A percentile compares a stretch with the other conserved stretches of the same genome.
Evolutionary conservation across 208 protist species (phyloP).

Genomic region (Trypanosoma lewisi): DNA sequence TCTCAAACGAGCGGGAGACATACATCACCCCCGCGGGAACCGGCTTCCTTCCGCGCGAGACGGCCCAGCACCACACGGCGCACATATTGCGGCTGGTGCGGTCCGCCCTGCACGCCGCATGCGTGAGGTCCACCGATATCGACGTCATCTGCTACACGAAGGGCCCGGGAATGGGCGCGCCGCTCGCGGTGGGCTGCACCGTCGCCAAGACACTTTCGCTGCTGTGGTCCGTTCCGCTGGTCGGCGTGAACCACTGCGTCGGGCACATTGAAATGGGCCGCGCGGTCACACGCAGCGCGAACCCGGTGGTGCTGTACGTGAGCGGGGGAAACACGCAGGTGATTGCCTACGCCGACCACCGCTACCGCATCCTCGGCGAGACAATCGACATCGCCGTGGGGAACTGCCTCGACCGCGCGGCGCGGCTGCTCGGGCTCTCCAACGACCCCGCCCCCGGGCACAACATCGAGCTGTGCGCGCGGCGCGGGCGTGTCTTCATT

Average conservation of each 20-base stretch:
- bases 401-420: conserved; percentile 98
- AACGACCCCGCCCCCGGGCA: conserved; percentile 99
- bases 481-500: conserved; percentile 78
- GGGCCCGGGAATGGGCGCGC: conserved; percentile 96
- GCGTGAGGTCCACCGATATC: conserved; percentile 85
- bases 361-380: conserved; percentile 99
- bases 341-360: conserved; percentile 92
- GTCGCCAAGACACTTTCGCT: conserved; percentile 77
- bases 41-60: conserved; percentile 99
- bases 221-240: conserved; percentile 90
- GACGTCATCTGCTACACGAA: conserved; percentile 97
- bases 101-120: conserved; percentile 91
- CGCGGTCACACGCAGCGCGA: conserved; percentile 91
- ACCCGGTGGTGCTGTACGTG: conserved; percentile 99
- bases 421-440: conserved; percentile 93
- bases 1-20: conserved; percentile 97
- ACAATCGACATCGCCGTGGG: conserved; percentile 99
- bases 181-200: conserved; percentile 89
- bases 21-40: conserved; percentile 97
- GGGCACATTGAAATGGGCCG: conserved; percentile 99
- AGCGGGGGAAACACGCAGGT: conserved; percentile 99
- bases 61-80: conserved; percentile 96
- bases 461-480: conserved; percentile 98
- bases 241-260: conserved; percentile 99
- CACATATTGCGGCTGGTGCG: conserved; percentile 83